A percentile compares a stretch with the other conserved stretches of the same genome.
These are phyloP conservation scores for Pseudocercospora ulei DNA, from an alignment of 2,329 filamentous ascomycete species.

Conservation along the genomic window DNA sequence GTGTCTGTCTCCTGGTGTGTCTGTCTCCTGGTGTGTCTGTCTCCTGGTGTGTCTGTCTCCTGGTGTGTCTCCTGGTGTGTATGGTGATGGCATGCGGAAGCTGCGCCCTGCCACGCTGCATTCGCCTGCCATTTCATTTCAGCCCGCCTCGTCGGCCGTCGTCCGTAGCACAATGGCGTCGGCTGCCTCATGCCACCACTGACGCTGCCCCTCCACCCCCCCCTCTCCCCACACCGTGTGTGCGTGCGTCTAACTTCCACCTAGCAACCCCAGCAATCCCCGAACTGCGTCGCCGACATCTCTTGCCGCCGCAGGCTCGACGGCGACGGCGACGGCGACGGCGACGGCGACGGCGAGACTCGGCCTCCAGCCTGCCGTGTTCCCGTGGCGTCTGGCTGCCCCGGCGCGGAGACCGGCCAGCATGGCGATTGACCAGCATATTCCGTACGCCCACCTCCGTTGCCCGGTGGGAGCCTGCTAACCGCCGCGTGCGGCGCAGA, in stretches of 20 bases:
- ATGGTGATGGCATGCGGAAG: no score
- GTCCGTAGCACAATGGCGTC: background rate
- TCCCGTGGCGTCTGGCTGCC: background rate
- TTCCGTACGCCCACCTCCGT: conserved; percentile 19
- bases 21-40: no score
- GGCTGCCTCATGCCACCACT: no score
- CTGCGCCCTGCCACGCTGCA: no score
- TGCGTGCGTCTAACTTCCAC: conserved; percentile 2
- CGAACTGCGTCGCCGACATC: background rate
- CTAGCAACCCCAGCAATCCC: conserved; percentile 4
- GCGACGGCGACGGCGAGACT: background rate
- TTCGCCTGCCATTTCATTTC: no score
- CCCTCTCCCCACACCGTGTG: conserved; percentile 1
- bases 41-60: no score
- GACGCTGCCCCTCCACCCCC: background rate
- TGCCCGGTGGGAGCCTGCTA: no score
- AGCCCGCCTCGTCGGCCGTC: no score
- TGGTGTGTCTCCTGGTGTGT: no score
- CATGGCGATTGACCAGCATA: conserved; percentile 30
- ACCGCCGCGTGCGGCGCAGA: no score
- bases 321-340: conserved; percentile 2
- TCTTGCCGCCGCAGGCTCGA: background rate
- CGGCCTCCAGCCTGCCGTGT: no score
- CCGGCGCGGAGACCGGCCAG: conserved; percentile 10
- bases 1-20: no score